Conservation (phyloP, 352 stramenopile genomes). For the Globisporangium rhizosaccharum region DNA sequence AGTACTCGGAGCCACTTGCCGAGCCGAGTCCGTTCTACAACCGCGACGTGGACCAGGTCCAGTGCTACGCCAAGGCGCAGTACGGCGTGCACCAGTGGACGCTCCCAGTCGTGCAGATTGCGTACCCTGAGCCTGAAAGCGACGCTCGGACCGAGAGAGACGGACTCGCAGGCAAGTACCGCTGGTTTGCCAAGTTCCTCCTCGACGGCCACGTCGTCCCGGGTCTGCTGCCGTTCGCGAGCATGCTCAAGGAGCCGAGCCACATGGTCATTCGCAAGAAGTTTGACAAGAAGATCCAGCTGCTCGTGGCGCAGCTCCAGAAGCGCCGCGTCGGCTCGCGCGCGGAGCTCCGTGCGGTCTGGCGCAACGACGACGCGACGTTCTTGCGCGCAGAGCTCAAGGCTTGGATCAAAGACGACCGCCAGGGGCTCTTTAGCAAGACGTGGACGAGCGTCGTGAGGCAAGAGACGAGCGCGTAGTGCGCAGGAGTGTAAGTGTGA, state of each 20-base stretch:
- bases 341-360: constrained; percentile 31
- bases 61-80: constrained; percentile 74
- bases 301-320: constrained; percentile 66
- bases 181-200: constrained; percentile 84
- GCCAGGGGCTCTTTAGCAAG: constrained; percentile 41
- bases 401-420: constrained; percentile 53
- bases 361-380: constrained; percentile 27
- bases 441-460: constrained; percentile 32
- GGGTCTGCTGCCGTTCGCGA: constrained; percentile 79
- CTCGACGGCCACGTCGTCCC: constrained; percentile 62
- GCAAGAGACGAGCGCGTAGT: constrained; percentile 1
- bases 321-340: constrained; percentile 35
- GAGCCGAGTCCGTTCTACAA: constrained; percentile 69
- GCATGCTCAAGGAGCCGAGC: constrained; percentile 90
- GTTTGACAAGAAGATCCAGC: constrained; percentile 84
- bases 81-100: constrained; percentile 70
- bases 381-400: constrained; percentile 53
- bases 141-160: constrained; percentile 27
- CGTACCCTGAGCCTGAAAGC: constrained; percentile 30
- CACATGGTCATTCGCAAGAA: constrained; percentile 86
- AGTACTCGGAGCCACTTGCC: constrained; percentile 48
- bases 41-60: constrained; percentile 45
- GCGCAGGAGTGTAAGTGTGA: too few species aligned
- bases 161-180: constrained; percentile 42
- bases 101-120: constrained; percentile 50